These are phyloP conservation scores for Termitomyces sp. DNA, from an alignment of 768 basidiomycete genomes.

Conservation along the genomic window DNA sequence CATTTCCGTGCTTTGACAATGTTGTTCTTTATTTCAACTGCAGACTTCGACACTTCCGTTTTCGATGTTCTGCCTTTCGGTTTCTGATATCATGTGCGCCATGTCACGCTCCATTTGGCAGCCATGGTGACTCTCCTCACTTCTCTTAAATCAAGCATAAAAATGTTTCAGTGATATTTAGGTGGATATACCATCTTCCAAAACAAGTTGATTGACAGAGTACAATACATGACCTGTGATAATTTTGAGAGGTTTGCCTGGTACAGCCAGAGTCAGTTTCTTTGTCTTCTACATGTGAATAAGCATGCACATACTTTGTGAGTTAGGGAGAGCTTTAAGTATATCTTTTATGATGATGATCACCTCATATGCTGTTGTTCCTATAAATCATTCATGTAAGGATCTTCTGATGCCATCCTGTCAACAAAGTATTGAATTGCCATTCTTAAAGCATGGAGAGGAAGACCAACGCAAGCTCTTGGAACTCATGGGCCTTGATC, in stretches of 20 bases:
- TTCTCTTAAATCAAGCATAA: too few species aligned
- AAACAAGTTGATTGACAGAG: constrained; percentile 59
- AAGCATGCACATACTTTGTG: constrained; percentile 2
- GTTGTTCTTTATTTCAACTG: too few species aligned
- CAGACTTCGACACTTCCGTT: too few species aligned
- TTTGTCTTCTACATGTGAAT: neutral
- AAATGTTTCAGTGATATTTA: too few species aligned
- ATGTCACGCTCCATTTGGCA: too few species aligned
- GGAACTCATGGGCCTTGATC: constrained; percentile 39
- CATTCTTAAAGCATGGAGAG: neutral
- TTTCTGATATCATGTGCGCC: too few species aligned
- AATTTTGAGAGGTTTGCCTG: constrained; percentile 56
- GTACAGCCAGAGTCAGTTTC: neutral
- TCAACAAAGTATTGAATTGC: neutral
- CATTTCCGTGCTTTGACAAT: too few species aligned
- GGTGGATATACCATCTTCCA: too few species aligned
- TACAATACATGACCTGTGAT: constrained; percentile 84
- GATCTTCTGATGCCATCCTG: constrained; percentile 36
- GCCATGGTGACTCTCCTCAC: too few species aligned
- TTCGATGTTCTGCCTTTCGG: too few species aligned
- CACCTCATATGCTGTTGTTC: constrained; percentile 66
- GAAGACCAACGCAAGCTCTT: constrained; percentile 33
- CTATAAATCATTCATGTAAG: constrained; percentile 69
- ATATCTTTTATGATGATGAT: constrained; percentile 60
- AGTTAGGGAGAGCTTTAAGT: constrained; percentile 4